Evolutionary conservation across 805 yeast genomes (phyloP), one percentile per base, ranked within the genome.

Genomic region (Ogataea zsoltii): DNA sequence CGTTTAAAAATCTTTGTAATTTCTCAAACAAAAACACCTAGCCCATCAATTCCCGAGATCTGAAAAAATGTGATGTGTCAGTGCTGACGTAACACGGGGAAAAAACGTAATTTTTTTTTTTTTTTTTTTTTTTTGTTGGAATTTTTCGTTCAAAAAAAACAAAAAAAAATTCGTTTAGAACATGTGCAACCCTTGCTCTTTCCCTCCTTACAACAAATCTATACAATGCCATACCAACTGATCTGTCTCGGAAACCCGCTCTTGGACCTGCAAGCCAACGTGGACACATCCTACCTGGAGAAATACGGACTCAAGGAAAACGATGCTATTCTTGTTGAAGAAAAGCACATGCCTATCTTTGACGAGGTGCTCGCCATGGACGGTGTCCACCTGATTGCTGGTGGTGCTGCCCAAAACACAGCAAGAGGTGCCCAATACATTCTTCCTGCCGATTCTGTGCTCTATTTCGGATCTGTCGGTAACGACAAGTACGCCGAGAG

Each of bases 361-460:
- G 84, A 79, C 48, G 98, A 94, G 68, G 78, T 88, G 55, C 71
- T 89, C 44, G 67, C 74, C 30, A 72, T 71, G 65, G 72, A 76
- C 30, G 79, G 76, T 48, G 82, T 88, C 51, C 79, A 81, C 60
- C 70, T 82, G 50, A 80, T 92, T 57, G 99, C 99, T 51, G 99
- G 99, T 58, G 99, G 99, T 67, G 99, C 99, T 61, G 99, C 97
- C 50, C 99, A 94, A 75, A 94, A 94, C 76, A 82, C 98, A 54
- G 97, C 98, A 47, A 83, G 99, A 72, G 99, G 96, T 64, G 98
- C 98, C 41, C 97, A 92, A 65, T 92, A 88, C 72, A 69, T 89
- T 45, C 77, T 94, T 41, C 97, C 97, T 49, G 68, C 73, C 38
- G 69, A 81, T 57, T 82, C 92, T 26, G 98, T 94, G 46, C 85